phyloP scores from a whole-genome alignment of 2,329 filamentous ascomycete genomes.

The Phyllosticta citribraziliensis region DNA sequence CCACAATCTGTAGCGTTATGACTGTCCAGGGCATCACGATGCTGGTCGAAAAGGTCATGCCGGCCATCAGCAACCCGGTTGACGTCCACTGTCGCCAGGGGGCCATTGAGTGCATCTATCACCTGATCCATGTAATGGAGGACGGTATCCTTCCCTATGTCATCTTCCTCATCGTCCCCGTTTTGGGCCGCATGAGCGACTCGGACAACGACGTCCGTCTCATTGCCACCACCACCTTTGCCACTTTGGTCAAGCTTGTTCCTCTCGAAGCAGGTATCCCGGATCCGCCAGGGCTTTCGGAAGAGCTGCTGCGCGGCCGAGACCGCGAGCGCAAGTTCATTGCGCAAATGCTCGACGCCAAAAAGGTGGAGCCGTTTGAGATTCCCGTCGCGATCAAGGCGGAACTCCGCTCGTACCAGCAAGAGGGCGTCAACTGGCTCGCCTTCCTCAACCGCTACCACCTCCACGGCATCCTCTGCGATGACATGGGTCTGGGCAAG shows the following conservation, averaged over 20 bases:
- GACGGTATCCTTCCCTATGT: conserved; percentile 93
- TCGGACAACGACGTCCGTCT: conserved; percentile 92
- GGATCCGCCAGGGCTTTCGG: conserved; percentile 84
- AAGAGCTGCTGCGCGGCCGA: conserved; percentile 77
- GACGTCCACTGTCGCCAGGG: conserved; percentile 87
- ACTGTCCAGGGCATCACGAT: conserved; percentile 93
- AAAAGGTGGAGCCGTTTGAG: conserved; percentile 88
- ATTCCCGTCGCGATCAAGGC: conserved; percentile 97
- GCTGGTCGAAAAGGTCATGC: conserved; percentile 83
- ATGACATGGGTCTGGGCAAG: conserved; percentile 98
- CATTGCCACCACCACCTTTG: conserved; percentile 92
- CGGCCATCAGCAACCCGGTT: conserved; percentile 80
- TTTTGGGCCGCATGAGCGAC: conserved; percentile 95
- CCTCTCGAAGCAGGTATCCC: conserved; percentile 95
- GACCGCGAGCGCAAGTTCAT: conserved; percentile 96
- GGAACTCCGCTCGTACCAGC: conserved; percentile 90
- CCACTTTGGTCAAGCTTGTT: conserved; percentile 91
- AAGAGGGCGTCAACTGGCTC: conserved; percentile 98
- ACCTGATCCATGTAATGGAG: conserved; percentile 96
- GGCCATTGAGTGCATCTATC: conserved; percentile 89
- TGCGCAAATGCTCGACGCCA: conserved; percentile 86
- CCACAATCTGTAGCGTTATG: conserved; percentile 94
- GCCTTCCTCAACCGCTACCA: conserved; percentile 97
- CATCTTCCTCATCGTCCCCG: conserved; percentile 96
- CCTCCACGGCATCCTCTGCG: conserved; percentile 93